A percentile compares a stretch with the other conserved stretches of the same genome.
phyloP scores from a whole-genome alignment of 2,329 filamentous ascomycete species.

The Sclerotinia spermophila region DNA sequence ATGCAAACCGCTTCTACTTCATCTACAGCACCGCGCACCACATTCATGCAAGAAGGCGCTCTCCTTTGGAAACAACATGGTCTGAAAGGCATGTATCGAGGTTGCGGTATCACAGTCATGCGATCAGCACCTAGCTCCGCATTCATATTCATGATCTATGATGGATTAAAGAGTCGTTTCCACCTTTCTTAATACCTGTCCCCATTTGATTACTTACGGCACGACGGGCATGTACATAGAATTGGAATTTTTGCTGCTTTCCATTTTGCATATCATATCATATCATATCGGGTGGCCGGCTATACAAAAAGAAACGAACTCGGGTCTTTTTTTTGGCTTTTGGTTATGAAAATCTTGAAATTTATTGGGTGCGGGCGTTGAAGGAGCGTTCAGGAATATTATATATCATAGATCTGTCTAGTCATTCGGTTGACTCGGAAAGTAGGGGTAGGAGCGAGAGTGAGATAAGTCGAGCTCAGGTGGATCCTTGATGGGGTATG shows the following conservation, averaged over 20 bases:
- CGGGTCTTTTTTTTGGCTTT: background rate
- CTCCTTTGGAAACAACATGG: constrained; percentile 81
- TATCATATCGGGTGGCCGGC: background rate
- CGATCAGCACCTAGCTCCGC: constrained; percentile 93
- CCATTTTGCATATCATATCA: background rate
- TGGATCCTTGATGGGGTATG: background rate
- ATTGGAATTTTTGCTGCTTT: background rate
- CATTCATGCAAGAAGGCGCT: constrained; percentile 69
- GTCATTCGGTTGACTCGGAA: background rate
- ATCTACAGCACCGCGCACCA: constrained; percentile 47
- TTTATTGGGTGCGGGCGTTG: background rate
- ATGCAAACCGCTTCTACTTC: constrained; percentile 83
- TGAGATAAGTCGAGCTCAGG: background rate
- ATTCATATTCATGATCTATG: constrained; percentile 95
- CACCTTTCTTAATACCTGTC: constrained; percentile 5
- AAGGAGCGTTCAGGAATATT: background rate
- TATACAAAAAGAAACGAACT: background rate
- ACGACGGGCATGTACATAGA: background rate
- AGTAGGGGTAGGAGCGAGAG: background rate
- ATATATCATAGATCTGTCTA: constrained; percentile 2
- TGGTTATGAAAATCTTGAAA: background rate
- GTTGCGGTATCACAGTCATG: constrained; percentile 88
- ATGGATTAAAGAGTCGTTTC: constrained; percentile 64
- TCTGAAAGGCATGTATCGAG: constrained; percentile 80
- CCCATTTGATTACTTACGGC: background rate